These are phyloP conservation scores for Stylosanthes scabra DNA, from an alignment of 331 rosid genomes.

Conservation along the genomic window DNA sequence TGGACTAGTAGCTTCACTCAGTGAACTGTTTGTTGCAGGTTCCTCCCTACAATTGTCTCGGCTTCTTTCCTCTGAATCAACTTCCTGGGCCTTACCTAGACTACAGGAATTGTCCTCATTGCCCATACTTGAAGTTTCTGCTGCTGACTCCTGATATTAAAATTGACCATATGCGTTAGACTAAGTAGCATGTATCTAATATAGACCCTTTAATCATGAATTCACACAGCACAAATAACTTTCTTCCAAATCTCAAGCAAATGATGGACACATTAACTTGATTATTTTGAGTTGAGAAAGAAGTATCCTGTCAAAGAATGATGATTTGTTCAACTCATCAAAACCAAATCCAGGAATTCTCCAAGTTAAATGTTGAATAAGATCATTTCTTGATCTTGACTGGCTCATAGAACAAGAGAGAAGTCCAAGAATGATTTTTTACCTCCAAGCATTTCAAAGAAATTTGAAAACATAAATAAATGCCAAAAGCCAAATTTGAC, in stretches of 20 bases:
- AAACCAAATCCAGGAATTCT: conserved; percentile 34
- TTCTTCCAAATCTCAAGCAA: conserved; percentile 24
- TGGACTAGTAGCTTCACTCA: conserved; percentile 47
- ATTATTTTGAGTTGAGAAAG: conserved; percentile 31
- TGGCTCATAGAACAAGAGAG: conserved; percentile 24
- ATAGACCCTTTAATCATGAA: conserved; percentile 30
- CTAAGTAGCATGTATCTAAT: conserved; percentile 31
- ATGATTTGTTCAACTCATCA: conserved; percentile 33
- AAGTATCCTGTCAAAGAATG: conserved; percentile 11
- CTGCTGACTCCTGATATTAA: conserved; percentile 61
- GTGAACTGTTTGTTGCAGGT: conserved; percentile 52
- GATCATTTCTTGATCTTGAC: conserved; percentile 31
- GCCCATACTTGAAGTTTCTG: conserved; percentile 49
- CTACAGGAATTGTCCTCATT: conserved; percentile 52
- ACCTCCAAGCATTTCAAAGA: conserved; percentile 20
- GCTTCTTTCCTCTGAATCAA: conserved; percentile 52
- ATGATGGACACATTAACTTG: conserved; percentile 4
- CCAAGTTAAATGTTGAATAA: conserved; percentile 13
- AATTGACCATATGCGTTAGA: conserved; percentile 30
- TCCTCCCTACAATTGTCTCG: conserved; percentile 51
- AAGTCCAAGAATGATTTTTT: conserved; percentile 8
- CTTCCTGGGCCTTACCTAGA: conserved; percentile 52
- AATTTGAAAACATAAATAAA: conserved; percentile 3
- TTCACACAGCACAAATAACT: neutral
- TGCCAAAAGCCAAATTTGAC: conserved; percentile 13